phyloP scores from a whole-genome alignment of 1,284 basidiomycete genomes.

The Anthracocystis walkeri region DNA sequence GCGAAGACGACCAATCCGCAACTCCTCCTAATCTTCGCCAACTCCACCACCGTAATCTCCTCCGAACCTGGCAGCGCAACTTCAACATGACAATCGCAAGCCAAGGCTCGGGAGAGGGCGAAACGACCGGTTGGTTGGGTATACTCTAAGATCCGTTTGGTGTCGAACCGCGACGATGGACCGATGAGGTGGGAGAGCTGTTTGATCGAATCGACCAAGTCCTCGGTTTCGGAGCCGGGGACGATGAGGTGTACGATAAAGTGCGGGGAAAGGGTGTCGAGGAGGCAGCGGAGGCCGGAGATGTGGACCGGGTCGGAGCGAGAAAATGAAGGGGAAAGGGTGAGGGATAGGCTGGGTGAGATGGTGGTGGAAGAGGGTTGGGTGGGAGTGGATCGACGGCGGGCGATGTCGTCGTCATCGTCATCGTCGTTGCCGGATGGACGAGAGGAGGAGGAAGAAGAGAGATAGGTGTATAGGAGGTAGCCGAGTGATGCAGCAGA shows the following conservation, averaged over 20 bases:
- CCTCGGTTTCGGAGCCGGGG: slow-evolving; percentile 12
- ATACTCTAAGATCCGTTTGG: slow-evolving; percentile 35
- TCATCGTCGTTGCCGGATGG: slow-evolving; percentile 9
- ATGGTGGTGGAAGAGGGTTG: neutral
- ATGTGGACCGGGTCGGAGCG: slow-evolving; percentile 9
- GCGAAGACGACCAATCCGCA: slow-evolving; percentile 32
- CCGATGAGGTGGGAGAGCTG: slow-evolving; percentile 6
- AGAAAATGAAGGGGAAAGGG: slow-evolving; percentile 30
- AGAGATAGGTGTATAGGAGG: slow-evolving; percentile 42
- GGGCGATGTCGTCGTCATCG: slow-evolving; percentile 31
- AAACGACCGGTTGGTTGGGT: slow-evolving; percentile 29
- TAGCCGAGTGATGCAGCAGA: slow-evolving; percentile 37
- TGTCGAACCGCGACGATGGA: slow-evolving; percentile 23
- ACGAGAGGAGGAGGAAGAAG: slow-evolving; percentile 4
- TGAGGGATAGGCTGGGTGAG: slow-evolving; percentile 30
- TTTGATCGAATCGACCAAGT: slow-evolving; percentile 19
- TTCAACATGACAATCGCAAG: slow-evolving; percentile 49
- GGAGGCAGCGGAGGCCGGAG: slow-evolving; percentile 21
- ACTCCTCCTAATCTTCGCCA: slow-evolving; percentile 28
- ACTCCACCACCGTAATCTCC: slow-evolving; percentile 11
- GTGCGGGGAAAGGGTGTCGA: slow-evolving; percentile 13
- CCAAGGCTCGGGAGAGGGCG: slow-evolving; percentile 35
- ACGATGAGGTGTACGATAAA: slow-evolving; percentile 48
- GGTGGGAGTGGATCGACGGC: slow-evolving; percentile 3
- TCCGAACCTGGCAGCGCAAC: slow-evolving; percentile 3